Percentiles rank a stretch among this genome's conserved stretches.
phyloP scores from a whole-genome alignment of 768 basidiomycete species.

The Lanmaoa pseudosensibilis region DNA sequence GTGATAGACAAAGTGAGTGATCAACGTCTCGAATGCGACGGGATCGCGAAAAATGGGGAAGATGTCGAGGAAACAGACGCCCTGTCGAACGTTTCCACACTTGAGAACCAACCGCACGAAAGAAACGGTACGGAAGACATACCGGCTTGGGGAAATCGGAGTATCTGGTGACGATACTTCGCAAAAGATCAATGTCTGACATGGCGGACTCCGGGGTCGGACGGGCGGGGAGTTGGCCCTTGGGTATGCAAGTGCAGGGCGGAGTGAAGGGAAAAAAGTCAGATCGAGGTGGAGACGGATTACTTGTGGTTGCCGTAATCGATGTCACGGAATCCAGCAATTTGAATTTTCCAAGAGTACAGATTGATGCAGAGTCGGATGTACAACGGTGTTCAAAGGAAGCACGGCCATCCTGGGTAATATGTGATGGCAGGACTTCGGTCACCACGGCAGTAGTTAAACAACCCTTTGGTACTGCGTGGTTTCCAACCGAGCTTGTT shows the following conservation, averaged over 20 bases:
- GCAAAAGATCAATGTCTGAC: conserved; percentile 76
- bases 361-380: not conserved
- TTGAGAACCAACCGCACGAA: not conserved
- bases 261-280: conserved; percentile 2
- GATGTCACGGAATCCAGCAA: conserved; percentile 2
- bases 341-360: not conserved
- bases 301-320: conserved; percentile 7
- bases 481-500: too few relatives aligned
- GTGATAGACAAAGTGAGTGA: conserved; percentile 86
- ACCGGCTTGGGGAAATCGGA: conserved; percentile 92
- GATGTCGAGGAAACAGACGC: conserved; percentile 90
- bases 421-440: not conserved
- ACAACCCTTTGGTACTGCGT: too few relatives aligned
- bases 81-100: conserved; percentile 43
- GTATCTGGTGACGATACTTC: conserved; percentile 56
- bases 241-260: not conserved
- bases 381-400: too few relatives aligned
- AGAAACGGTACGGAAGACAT: conserved; percentile 10
- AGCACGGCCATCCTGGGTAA: not conserved
- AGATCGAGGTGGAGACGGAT: not conserved
- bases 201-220: conserved; percentile 36
- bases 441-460: too few relatives aligned
- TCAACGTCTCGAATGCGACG: conserved; percentile 82
- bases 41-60: conserved; percentile 91
- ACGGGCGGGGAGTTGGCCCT: not conserved